Evolutionary conservation across 495 filamentous ascomycete species (phyloP).

Genomic region (Tuber aestivum): DNA sequence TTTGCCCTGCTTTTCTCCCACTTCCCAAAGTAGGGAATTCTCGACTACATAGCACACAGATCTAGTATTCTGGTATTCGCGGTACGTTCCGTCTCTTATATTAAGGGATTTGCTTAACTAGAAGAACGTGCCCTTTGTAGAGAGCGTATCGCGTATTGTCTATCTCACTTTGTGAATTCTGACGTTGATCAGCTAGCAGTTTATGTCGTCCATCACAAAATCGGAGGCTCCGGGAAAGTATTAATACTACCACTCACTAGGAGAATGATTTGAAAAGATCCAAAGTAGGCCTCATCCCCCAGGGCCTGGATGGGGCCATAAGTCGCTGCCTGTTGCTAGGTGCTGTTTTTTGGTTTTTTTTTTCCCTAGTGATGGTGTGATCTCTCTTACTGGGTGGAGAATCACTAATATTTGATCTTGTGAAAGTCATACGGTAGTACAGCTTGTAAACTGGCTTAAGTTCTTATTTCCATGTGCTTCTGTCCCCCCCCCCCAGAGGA

Average conservation of each 20-base stretch:
- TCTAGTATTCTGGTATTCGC: neutral
- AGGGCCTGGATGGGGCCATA: neutral
- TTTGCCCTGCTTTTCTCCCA: neutral
- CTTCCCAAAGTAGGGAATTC: neutral
- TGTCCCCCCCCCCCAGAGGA: neutral
- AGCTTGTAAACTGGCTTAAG: neutral
- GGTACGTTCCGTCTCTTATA: neutral
- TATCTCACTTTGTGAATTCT: neutral
- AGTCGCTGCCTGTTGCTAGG: neutral
- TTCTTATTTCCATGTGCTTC: neutral
- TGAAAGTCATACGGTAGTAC: neutral
- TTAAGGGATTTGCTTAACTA: neutral
- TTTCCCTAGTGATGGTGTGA: neutral
- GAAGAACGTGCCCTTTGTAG: neutral
- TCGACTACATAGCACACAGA: neutral
- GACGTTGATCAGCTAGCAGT: neutral
- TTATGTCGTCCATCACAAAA: neutral
- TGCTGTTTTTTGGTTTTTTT: neutral
- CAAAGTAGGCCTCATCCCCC: neutral
- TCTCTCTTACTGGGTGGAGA: neutral
- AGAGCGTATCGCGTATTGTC: neutral
- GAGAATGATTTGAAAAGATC: too few relatives aligned
- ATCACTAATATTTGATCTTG: neutral
- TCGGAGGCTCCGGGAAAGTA: neutral
- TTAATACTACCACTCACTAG: too few relatives aligned